Evolutionary conservation across 345 rosid species (phyloP).

Genomic region (Triadica sebifera): DNA sequence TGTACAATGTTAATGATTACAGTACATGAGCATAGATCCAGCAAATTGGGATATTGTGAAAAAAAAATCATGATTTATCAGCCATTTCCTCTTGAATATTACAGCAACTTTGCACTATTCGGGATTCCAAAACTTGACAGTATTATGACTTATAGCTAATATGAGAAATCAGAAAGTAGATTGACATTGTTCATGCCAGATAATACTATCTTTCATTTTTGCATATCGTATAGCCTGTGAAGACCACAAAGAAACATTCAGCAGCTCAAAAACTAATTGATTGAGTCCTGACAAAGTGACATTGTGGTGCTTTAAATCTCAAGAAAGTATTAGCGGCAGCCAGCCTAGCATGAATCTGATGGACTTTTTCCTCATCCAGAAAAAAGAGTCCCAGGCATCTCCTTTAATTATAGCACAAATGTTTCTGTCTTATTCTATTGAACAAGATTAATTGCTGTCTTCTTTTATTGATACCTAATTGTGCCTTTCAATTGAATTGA

Average conservation of each 20-base stretch:
- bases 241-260: background rate
- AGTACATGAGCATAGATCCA: too few relatives aligned
- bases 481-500: background rate
- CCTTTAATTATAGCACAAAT: background rate
- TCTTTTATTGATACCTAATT: too few relatives aligned
- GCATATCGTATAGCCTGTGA: background rate
- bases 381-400: background rate
- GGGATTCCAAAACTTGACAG: too few relatives aligned
- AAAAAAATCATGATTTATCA: too few relatives aligned
- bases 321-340: background rate
- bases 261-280: background rate
- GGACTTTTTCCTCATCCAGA: background rate
- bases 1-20: too few relatives aligned
- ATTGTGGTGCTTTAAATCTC: background rate
- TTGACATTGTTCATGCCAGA: background rate
- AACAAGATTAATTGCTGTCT: background rate
- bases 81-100: too few relatives aligned
- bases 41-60: too few relatives aligned
- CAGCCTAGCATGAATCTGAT: background rate
- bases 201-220: background rate
- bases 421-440: background rate
- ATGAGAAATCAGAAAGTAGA: background rate
- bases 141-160: background rate
- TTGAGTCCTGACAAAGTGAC: background rate
- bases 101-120: too few relatives aligned